phyloP scores from a whole-genome alignment of 495 filamentous ascomycete genomes.

The Tuber umbilicatum region DNA sequence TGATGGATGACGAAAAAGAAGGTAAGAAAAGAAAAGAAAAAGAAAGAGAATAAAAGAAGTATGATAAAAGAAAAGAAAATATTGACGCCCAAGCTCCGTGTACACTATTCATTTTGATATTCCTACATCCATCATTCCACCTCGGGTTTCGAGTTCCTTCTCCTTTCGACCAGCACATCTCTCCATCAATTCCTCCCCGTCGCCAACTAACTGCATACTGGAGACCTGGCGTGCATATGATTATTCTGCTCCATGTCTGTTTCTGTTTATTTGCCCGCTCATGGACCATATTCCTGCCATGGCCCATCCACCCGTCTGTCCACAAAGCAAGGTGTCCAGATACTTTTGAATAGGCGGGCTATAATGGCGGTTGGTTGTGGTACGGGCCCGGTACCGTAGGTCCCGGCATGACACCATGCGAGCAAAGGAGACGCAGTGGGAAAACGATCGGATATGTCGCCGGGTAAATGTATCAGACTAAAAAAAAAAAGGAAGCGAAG shows the following conservation, averaged over 20 bases:
- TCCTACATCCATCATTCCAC: background rate
- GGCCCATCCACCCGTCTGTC: background rate
- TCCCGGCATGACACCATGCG: background rate
- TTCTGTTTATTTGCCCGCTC: background rate
- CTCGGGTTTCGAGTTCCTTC: background rate
- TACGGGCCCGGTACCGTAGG: background rate
- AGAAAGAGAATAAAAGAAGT: conserved; percentile 8
- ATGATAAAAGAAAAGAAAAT: conserved; percentile 7
- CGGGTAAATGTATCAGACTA: background rate
- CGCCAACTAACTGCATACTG: background rate
- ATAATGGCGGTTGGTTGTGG: background rate
- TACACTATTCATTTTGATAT: background rate
- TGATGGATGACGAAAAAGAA: background rate
- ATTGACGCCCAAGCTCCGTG: conserved; percentile 7
- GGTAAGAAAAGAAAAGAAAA: background rate
- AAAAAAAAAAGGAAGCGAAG: background rate
- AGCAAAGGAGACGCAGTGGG: background rate
- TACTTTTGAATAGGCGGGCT: background rate
- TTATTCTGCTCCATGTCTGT: background rate
- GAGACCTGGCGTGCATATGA: background rate
- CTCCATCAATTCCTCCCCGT: background rate
- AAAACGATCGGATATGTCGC: conserved; percentile 1
- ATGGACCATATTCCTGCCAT: background rate
- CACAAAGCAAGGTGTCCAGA: background rate
- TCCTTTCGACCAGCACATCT: background rate